These are phyloP conservation scores for Raphanus sativus DNA, from an alignment of 345 rosid species.

Conservation along the genomic window DNA sequence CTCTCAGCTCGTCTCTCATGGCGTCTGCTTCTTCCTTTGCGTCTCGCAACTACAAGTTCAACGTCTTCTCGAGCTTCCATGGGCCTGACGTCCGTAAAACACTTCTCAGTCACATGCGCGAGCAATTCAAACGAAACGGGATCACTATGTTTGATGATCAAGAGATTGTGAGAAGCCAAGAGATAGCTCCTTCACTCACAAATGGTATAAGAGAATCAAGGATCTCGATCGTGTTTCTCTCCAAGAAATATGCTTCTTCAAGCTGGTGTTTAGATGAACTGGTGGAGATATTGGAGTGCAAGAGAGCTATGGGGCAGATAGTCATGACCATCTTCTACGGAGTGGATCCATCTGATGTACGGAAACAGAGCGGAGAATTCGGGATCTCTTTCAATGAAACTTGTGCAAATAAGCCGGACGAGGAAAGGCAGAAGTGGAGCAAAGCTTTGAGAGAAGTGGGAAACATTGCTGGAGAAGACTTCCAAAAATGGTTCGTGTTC, in stretches of 20 bases:
- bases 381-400: background rate
- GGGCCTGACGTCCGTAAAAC: background rate
- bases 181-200: background rate
- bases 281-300: background rate
- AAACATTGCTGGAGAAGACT: background rate
- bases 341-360: background rate
- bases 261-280: background rate
- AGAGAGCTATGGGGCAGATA: background rate
- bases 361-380: background rate
- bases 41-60: background rate
- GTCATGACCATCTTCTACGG: background rate
- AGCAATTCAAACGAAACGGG: background rate
- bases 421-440: background rate
- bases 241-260: background rate
- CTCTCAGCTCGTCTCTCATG: background rate
- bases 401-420: background rate
- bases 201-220: background rate
- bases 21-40: background rate
- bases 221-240: background rate
- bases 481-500: background rate
- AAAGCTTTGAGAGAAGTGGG: background rate
- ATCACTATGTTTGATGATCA: background rate
- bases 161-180: background rate
- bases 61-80: background rate
- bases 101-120: conserved; percentile 1